A percentile compares a stretch with the other conserved stretches of the same genome.
Conservation (phyloP, 495 filamentous ascomycete genomes). For the Clohesyomyces aquaticus region DNA sequence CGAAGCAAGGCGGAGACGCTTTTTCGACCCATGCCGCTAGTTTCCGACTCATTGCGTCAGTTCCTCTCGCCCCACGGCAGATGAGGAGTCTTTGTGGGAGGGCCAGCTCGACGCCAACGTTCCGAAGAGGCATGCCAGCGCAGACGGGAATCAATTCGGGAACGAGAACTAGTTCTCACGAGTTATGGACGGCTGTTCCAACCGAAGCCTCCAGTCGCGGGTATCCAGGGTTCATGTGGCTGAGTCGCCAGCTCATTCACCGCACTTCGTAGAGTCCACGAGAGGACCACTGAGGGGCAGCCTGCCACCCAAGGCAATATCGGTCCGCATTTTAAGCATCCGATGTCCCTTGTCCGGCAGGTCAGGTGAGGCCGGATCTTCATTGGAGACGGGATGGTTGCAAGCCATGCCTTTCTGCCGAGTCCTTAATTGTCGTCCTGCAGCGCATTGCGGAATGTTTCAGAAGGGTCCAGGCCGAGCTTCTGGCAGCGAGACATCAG, state of each 20-base stretch:
- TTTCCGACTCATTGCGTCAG: conserved; percentile 17
- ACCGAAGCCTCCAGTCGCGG: conserved; percentile 1
- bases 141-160: background rate
- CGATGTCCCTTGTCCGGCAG: conserved; percentile 23
- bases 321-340: conserved; percentile 12
- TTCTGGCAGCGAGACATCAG: conserved; percentile 15
- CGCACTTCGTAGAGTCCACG: conserved; percentile 19
- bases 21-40: background rate
- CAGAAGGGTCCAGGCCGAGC: conserved; percentile 24
- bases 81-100: background rate
- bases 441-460: conserved; percentile 33
- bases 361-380: conserved; percentile 39
- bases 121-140: conserved; percentile 1
- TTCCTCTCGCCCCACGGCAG: background rate
- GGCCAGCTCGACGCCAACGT: background rate
- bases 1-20: conserved; percentile 4
- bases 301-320: conserved; percentile 30
- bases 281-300: conserved; percentile 23
- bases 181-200: conserved; percentile 8
- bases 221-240: conserved; percentile 12
- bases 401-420: conserved; percentile 34
- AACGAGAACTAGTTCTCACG: background rate
- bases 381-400: conserved; percentile 24
- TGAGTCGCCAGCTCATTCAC: conserved; percentile 39
- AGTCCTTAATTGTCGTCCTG: conserved; percentile 27